phyloP scores from a whole-genome alignment of 2,329 filamentous ascomycete genomes.

The Fusarium kyushuense region DNA sequence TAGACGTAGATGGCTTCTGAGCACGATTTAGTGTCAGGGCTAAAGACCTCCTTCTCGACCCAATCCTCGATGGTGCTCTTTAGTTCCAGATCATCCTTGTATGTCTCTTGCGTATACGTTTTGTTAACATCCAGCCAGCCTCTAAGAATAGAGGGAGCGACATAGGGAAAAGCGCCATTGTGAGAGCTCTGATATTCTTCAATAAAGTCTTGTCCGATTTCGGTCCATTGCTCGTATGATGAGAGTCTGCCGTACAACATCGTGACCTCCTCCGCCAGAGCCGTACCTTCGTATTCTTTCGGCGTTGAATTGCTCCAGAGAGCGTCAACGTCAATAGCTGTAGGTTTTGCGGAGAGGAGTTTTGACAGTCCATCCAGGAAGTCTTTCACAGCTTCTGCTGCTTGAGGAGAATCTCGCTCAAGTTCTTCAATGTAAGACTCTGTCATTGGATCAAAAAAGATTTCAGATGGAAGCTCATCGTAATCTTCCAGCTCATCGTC shows the following conservation, averaged over 20 bases:
- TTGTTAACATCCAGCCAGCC: constrained; percentile 2
- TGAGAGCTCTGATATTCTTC: constrained; percentile 11
- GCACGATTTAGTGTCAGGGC: background rate
- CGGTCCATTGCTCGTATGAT: constrained; percentile 16
- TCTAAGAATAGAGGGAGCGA: background rate
- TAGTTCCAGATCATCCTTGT: constrained; percentile 1
- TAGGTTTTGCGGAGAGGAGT: background rate
- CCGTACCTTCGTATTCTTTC: fast-evolving
- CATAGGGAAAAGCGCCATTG: constrained; percentile 5
- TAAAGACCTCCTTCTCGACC: background rate
- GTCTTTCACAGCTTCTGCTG: background rate
- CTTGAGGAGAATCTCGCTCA: background rate
- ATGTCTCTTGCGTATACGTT: background rate
- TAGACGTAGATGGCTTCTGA: constrained; percentile 26
- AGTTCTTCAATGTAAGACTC: background rate
- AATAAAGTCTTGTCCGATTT: constrained; percentile 3
- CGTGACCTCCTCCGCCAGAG: background rate
- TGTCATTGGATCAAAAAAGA: background rate
- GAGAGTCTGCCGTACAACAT: constrained; percentile 9
- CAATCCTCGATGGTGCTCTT: constrained; percentile 16
- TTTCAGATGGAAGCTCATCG: background rate
- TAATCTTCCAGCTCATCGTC: constrained; percentile 4
- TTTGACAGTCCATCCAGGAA: background rate
- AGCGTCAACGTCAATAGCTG: background rate
- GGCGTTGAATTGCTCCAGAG: constrained; percentile 7